Percentiles rank a stretch among this genome's conserved stretches.
Conservation (phyloP, 2,329 filamentous ascomycete species). For the Sphaceloma murrayae region DNA sequence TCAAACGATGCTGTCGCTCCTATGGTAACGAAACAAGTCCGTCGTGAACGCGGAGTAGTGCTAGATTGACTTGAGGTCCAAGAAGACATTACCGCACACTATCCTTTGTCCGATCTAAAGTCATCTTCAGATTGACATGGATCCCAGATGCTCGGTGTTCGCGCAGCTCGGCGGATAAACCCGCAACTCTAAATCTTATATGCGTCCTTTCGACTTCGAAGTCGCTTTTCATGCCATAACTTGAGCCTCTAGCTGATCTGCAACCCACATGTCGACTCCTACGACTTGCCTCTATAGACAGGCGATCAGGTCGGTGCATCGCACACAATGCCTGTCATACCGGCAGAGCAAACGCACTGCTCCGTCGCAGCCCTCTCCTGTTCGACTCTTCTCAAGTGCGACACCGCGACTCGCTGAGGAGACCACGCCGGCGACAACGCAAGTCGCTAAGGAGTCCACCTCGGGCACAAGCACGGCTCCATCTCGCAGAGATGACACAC, state of each 20-base stretch:
- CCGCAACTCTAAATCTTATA: constrained; percentile 12
- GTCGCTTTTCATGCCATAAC: no score
- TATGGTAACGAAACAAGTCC: constrained; percentile 70
- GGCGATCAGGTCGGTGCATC: constrained; percentile 8
- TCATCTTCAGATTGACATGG: neutral
- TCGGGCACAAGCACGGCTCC: neutral
- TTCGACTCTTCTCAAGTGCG: neutral
- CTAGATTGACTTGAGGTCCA: no score
- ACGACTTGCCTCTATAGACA: constrained; percentile 7
- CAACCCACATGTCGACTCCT: constrained; percentile 9
- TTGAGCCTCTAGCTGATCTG: no score
- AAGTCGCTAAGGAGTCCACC: constrained; percentile 7
- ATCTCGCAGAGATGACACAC: constrained; percentile 7
- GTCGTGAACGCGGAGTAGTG: no score
- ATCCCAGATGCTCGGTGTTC: neutral
- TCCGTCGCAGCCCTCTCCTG: neutral
- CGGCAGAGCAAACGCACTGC: constrained; percentile 1
- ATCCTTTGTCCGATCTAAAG: no score
- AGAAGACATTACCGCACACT: no score
- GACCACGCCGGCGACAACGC: neutral
- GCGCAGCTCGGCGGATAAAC: constrained; percentile 1
- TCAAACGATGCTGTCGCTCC: constrained; percentile 84
- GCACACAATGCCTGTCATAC: constrained; percentile 16
- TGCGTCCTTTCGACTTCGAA: no score
- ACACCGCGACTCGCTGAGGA: neutral